Evolutionary conservation across 202 grass and related monocot genomes (phyloP).

Genomic region (Saccharum hybrid): DNA sequence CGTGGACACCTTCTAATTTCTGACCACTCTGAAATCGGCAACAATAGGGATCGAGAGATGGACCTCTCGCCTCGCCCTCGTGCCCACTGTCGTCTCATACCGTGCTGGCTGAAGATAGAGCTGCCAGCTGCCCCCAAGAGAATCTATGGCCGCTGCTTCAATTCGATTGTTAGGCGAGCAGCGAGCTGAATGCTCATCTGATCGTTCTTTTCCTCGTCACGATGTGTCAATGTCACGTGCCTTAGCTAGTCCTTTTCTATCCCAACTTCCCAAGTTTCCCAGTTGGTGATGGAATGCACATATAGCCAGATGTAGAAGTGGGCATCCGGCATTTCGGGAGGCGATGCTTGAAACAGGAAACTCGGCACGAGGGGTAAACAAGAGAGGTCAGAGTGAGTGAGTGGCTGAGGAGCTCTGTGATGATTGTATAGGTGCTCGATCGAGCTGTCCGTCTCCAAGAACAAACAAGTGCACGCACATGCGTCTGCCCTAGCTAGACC

Average conservation of each 20-base stretch:
- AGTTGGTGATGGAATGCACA: neutral
- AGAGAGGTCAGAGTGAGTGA: neutral
- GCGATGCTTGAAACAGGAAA: constrained; percentile 3
- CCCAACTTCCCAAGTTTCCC: constrained; percentile 21
- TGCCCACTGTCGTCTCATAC: neutral
- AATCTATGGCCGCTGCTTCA: neutral
- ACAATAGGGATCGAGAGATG: neutral
- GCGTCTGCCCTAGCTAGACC: neutral
- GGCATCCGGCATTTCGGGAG: constrained; percentile 19
- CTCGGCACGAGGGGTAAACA: constrained; percentile 22
- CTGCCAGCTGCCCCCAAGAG: neutral
- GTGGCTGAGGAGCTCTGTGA: neutral
- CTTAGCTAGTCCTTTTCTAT: neutral
- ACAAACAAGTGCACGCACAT: neutral
- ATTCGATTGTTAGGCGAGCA: neutral
- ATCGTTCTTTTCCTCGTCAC: neutral
- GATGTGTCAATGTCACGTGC: neutral
- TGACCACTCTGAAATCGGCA: neutral
- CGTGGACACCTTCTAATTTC: neutral
- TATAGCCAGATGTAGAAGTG: constrained; percentile 2
- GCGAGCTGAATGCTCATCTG: constrained; percentile 10
- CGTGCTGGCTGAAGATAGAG: neutral
- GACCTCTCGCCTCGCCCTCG: constrained; percentile 11
- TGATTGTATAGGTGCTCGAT: neutral
- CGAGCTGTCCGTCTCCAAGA: neutral